Base-by-base conservation (phyloP, 1,139 yeast genomes). In the Schwanniomyces etchellsii region DNA sequence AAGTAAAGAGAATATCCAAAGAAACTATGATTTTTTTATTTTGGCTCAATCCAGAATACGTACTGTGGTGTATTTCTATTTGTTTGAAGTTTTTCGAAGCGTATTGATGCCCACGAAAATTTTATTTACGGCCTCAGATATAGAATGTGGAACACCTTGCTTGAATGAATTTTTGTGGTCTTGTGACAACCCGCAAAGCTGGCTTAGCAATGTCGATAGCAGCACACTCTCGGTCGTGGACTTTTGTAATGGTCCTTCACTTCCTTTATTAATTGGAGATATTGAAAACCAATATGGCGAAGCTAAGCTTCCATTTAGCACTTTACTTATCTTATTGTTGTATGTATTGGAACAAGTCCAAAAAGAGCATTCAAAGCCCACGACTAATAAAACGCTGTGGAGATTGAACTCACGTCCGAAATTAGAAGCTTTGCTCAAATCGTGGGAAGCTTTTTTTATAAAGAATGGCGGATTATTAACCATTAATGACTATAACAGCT, bases 31-130 rank as follows among this genome's bases (percentile, higher is more conserved):
- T 34, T 84, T 84, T 52, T 89, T 88, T 47, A 67, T 86, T 23
- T 62, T 73, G 48, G 83, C 88, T 0, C 96, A 89, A 57, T 77
- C 91, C 24, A 70, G 96, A 44, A 84, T 88, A 33, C 70, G 96
- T 47, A 85, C 96, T 0, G 73, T 89, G 46, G 93, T 84, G 45
- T 81, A 81, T 3, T 76, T 88, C 31, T 78, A 85, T 44, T 67
- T 82, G 47, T 65, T 88, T 13, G 80, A 86, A 33, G 79, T 81
- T 21, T 58, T 85, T 39, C 70, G 85, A 48, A 75, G 88, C 1
- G 70, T 84, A 3, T 64, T 81, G 37, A 73, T 77, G 39, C 89
- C 81, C n/a, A 59, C 75, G 10, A 73, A 74, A 7, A 70, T 60
- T 4, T 79, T 45, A 57, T 75, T 40, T 50, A 77, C 40, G 70